Percentiles rank a stretch among this genome's conserved stretches.
phyloP scores from a whole-genome alignment of 2,329 filamentous ascomycete species.

The Colletotrichum phormii region DNA sequence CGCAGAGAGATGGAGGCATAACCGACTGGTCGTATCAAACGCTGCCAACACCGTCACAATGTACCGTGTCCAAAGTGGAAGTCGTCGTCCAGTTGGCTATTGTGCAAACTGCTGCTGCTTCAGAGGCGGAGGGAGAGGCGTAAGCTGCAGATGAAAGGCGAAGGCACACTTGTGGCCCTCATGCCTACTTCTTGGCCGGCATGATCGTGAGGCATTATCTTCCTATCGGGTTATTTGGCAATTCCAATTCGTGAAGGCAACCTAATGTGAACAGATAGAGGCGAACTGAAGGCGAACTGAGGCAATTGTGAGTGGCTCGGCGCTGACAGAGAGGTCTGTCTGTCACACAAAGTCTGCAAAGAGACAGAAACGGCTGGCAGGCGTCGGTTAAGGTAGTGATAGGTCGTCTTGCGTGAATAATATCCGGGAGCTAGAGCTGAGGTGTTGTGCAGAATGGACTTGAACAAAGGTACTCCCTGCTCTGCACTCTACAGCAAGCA shows the following conservation, averaged over 20 bases:
- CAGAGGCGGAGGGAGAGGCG: neutral
- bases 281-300: neutral
- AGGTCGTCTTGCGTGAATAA: neutral
- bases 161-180: neutral
- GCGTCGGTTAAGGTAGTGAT: neutral
- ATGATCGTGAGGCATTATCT: constrained; percentile 16
- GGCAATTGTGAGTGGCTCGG: constrained; percentile 4
- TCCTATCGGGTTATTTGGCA: neutral
- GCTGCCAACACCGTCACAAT: constrained; percentile 8
- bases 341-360: neutral
- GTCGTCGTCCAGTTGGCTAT: neutral
- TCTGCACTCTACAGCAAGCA: neutral
- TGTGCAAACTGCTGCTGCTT: neutral
- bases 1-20: neutral
- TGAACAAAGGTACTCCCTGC: neutral
- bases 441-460: neutral
- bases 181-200: neutral
- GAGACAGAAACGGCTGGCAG: neutral
- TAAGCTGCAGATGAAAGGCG: constrained; percentile 2
- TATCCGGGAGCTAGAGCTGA: neutral
- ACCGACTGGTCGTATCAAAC: neutral
- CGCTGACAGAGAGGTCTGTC: constrained; percentile 11
- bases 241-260: neutral
- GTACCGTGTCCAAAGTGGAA: constrained; percentile 1
- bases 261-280: neutral